Base-by-base conservation (phyloP, 106 monocot species). In the Dendrobium chrysotoxum region DNA sequence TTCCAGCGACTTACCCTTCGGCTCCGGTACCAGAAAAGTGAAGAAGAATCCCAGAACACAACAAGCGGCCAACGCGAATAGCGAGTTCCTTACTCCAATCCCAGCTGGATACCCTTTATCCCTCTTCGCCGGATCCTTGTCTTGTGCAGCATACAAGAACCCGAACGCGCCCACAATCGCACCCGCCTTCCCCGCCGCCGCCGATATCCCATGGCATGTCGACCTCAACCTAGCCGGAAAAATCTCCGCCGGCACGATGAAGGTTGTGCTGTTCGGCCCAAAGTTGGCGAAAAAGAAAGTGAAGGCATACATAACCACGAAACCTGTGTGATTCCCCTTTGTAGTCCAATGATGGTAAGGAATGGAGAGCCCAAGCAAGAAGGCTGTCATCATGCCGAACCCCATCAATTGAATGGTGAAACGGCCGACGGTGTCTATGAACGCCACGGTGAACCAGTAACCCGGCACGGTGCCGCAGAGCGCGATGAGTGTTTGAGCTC, bases 281-380 rank as follows among this genome's bases (percentile, higher is more conserved):
- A 91, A 91, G 71, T 91, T 91, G n/a, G 91, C 88, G 82, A 91
- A 91, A 82, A 91, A 91, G 86, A 91, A 91, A 66, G 91, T 88
- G 78, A 91, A 47, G 7, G 45, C 86, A 40, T 87, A 87, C 77
- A 86, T 77, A 3, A 86, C 72, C 13, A 86, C 30, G 75, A 86
- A 86, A 1, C 86, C 86, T 70, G 28, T 50, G 71, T 86, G 86
- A 68, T 86, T 73, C 38, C 82, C 79, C 1, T 40, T 44, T 11
- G 74, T 68, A 7, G 79, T 86, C 86, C 86, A 86, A 75, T 86
- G 86, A 28, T 80, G 28, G 86, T 86, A 86, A 1, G 86, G 86
- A 40, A 83, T 61, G 70, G 83, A 83, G 3, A 86, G 80, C 0
- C 40, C 86, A 31, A 86, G 83, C 86, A 86, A 77, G 86, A 86